A percentile compares a stretch with the other conserved stretches of the same genome.
Evolutionary conservation across 31 red algal genomes (phyloP).

Genomic region (Odonthalia washingtoniensis): DNA sequence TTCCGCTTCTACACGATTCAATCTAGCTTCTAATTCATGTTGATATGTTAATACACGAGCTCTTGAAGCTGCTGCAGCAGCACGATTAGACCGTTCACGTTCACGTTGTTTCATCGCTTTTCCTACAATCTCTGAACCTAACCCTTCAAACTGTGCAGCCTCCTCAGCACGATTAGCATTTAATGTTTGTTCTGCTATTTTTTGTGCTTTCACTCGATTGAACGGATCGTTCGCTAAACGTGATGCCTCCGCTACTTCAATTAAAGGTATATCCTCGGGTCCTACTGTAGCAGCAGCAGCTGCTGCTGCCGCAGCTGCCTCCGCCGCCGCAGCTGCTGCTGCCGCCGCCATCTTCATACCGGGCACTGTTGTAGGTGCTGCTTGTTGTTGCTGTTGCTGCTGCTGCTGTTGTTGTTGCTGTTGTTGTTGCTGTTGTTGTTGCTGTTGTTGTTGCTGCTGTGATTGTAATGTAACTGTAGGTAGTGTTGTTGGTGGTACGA

Average conservation of each 20-base stretch:
- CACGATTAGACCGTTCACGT: constrained; percentile 76
- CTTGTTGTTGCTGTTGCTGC: too few relatives aligned
- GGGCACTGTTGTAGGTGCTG: too few relatives aligned
- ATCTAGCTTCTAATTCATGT: constrained; percentile 63
- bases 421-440: too few relatives aligned
- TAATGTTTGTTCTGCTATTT: constrained; percentile 68
- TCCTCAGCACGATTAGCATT: constrained; percentile 50
- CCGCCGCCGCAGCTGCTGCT: too few relatives aligned
- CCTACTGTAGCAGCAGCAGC: too few relatives aligned
- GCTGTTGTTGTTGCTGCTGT: too few relatives aligned
- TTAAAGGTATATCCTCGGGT: background rate
- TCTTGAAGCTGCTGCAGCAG: constrained; percentile 74
- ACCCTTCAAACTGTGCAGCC: constrained; percentile 53
- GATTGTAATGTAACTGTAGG: too few relatives aligned
- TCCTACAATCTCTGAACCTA: constrained; percentile 64
- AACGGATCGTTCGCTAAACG: constrained; percentile 65
- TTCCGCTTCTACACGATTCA: constrained; percentile 75
- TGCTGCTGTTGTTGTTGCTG: too few relatives aligned
- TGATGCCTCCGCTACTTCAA: constrained; percentile 73
- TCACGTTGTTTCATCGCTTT: constrained; percentile 79
- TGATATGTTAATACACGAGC: constrained; percentile 69
- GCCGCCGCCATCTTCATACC: too few relatives aligned
- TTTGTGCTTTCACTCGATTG: constrained; percentile 73
- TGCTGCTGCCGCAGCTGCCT: too few relatives aligned
- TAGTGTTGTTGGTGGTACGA: too few relatives aligned